These are phyloP conservation scores for Periconia digitata DNA, from an alignment of 2,329 filamentous ascomycete genomes.

Conservation along the genomic window DNA sequence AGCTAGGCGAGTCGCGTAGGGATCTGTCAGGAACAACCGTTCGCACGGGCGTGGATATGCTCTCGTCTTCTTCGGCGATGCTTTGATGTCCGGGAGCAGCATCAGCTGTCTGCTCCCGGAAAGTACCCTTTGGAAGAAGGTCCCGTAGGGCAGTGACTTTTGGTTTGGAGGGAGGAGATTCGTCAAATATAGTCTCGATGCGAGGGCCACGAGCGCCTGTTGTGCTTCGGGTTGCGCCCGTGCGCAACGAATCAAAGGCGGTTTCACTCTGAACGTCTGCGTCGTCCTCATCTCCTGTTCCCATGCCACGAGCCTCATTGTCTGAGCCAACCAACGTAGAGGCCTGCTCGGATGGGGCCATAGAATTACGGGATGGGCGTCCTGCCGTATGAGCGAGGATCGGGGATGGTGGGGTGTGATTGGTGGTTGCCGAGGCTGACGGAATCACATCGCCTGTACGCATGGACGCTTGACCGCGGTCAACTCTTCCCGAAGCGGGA, in stretches of 20 bases:
- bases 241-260: conserved; percentile 75
- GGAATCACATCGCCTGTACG: conserved; percentile 33
- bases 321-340: conserved; percentile 73
- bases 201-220: conserved; percentile 66
- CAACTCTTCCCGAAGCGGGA: conserved; percentile 22
- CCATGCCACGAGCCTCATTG: conserved; percentile 64
- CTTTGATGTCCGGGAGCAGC: conserved; percentile 43
- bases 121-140: conserved; percentile 51
- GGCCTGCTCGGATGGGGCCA: conserved; percentile 59
- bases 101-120: conserved; percentile 40
- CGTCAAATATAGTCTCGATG: conserved; percentile 80
- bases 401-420: conserved; percentile 39
- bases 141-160: conserved; percentile 51
- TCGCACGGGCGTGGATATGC: conserved; percentile 51
- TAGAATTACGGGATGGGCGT: conserved; percentile 55
- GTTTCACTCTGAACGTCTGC: conserved; percentile 78
- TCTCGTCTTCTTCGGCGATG: conserved; percentile 55
- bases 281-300: conserved; percentile 74
- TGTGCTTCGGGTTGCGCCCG: conserved; percentile 66
- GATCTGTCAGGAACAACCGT: conserved; percentile 43
- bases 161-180: conserved; percentile 60
- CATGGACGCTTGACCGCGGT: conserved; percentile 30
- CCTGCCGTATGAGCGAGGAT: conserved; percentile 38
- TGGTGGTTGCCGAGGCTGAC: conserved; percentile 30
- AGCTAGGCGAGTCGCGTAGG: conserved; percentile 39